Conservation (phyloP, 139 green algal species). For the Chlorella sorokiniana region DNA sequence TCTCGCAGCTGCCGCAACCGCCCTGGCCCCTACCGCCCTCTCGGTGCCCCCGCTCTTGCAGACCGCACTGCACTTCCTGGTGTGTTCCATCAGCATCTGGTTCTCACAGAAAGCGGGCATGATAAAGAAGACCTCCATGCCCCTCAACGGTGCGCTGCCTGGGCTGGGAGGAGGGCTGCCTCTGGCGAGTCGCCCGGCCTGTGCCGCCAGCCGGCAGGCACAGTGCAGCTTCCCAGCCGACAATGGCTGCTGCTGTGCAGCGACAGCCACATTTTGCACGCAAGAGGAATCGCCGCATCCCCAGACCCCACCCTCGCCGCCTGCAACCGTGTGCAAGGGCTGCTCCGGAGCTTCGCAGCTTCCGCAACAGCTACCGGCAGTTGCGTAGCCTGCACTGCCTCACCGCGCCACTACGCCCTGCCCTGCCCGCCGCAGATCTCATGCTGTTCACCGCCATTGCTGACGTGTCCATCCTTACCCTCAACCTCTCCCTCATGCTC, state of each 20-base stretch:
- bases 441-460: constrained; percentile 60
- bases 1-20: too few species aligned
- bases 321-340: too few species aligned
- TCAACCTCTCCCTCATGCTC: constrained; percentile 75
- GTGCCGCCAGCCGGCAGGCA: too few species aligned
- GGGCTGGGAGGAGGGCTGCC: too few species aligned
- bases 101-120: constrained; percentile 31
- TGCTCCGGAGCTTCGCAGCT: too few species aligned
- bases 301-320: too few species aligned
- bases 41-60: constrained; percentile 21
- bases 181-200: too few species aligned
- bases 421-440: constrained; percentile 47
- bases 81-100: constrained; percentile 53
- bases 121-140: constrained; percentile 45
- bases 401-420: not conserved
- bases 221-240: too few species aligned
- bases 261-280: too few species aligned
- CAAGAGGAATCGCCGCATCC: too few species aligned
- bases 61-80: constrained; percentile 67
- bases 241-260: too few species aligned
- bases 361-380: too few species aligned
- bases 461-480: constrained; percentile 68
- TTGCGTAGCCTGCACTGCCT: not conserved
- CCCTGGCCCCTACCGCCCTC: not conserved
- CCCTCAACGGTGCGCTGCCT: constrained; percentile 26